Conservation (phyloP, 371 early-diverging fungal genomes). For the Rhizomucor pusillus region DNA sequence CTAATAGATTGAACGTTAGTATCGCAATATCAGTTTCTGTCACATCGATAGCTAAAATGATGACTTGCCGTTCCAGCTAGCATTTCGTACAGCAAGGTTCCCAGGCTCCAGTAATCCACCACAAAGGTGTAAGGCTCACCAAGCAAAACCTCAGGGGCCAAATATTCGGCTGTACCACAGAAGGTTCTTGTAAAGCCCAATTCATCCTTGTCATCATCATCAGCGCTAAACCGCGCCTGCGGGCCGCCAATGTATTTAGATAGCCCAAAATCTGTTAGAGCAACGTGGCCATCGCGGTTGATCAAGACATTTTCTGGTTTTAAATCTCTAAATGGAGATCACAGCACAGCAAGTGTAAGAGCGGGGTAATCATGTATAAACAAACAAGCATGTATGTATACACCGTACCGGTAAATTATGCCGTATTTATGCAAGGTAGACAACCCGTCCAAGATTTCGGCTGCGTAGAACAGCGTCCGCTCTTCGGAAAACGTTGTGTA, state of each 20-base stretch:
- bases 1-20: conserved; percentile 18
- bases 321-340: conserved; percentile 52
- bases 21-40: not conserved
- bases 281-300: conserved; percentile 77
- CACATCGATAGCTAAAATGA: conserved; percentile 2
- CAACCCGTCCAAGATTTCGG: conserved; percentile 85
- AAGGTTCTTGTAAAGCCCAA: conserved; percentile 77
- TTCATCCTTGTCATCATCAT: conserved; percentile 19
- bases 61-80: conserved; percentile 65
- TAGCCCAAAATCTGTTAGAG: conserved; percentile 86
- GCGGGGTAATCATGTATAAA: not conserved
- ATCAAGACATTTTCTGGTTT: conserved; percentile 87
- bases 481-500: conserved; percentile 68
- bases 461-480: conserved; percentile 79
- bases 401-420: conserved; percentile 75
- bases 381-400: not conserved
- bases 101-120: conserved; percentile 98
- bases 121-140: conserved; percentile 81
- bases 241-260: conserved; percentile 43
- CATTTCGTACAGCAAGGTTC: conserved; percentile 89
- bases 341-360: not conserved
- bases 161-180: conserved; percentile 94
- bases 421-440: conserved; percentile 82
- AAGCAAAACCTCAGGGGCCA: conserved; percentile 88
- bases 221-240: conserved; percentile 31